A percentile compares a stretch with the other conserved stretches of the same genome.
Conservation (phyloP, 208 protist genomes). For the Leishmania turanica region DNA sequence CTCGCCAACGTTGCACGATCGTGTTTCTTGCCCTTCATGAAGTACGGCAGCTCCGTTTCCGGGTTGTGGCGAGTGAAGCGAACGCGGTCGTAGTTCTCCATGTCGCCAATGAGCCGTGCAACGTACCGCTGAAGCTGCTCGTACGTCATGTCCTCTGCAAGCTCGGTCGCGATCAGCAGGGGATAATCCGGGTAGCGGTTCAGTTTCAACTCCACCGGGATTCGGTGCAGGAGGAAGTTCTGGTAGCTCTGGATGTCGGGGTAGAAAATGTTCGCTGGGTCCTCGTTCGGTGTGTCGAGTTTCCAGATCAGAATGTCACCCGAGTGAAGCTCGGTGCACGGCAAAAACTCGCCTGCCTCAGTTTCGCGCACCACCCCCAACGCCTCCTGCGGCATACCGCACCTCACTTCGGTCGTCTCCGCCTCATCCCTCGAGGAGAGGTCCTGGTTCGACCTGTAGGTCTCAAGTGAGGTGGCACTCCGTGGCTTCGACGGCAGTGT, state of each 20-base stretch:
- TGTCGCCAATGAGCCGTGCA: conserved; percentile 66
- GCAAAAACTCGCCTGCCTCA: conserved; percentile 43
- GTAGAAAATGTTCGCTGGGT: conserved; percentile 78
- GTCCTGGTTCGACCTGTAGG: conserved; percentile 25
- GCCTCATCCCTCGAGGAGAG: conserved; percentile 28
- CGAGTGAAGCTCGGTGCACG: conserved; percentile 48
- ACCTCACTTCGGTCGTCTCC: conserved; percentile 1
- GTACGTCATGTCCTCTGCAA: conserved; percentile 87
- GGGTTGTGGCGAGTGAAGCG: conserved; percentile 90
- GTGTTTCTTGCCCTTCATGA: conserved; percentile 83
- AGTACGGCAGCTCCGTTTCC: conserved; percentile 83
- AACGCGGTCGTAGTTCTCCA: conserved; percentile 77
- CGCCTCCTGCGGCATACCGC: conserved; percentile 25
- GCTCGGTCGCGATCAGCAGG: conserved; percentile 61
- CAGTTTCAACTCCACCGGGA: conserved; percentile 78
- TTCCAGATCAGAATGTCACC: conserved; percentile 78
- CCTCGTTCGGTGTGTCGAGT: conserved; percentile 41
- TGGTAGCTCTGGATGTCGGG: conserved; percentile 80
- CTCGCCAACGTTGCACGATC: conserved; percentile 68
- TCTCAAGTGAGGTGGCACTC: conserved; percentile 26
- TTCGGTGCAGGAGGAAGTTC: conserved; percentile 69
- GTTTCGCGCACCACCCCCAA: conserved; percentile 54
- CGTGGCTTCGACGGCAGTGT: conserved; percentile 12
- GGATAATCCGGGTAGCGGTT: conserved; percentile 72
- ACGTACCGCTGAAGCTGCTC: conserved; percentile 90